Evolutionary conservation across 75 land plant species (phyloP).

Genomic region (Chamaecyparis obtusa): DNA sequence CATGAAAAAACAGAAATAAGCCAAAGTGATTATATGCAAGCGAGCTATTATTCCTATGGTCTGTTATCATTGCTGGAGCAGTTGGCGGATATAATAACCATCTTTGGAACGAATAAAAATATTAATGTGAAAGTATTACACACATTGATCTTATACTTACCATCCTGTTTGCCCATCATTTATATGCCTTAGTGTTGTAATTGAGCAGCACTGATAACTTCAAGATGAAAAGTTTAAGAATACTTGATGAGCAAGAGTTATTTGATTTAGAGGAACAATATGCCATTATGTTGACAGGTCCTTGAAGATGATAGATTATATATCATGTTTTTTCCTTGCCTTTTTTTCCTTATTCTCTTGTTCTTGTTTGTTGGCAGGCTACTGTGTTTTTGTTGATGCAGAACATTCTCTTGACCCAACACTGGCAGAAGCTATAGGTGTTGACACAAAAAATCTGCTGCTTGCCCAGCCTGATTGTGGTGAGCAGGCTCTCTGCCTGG

Average conservation of each 20-base stretch:
- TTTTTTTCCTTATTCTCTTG: background rate
- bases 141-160: background rate
- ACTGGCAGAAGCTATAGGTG: conserved; percentile 89
- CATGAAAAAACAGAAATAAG: no score
- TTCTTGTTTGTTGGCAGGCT: conserved; percentile 37
- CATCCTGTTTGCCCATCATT: background rate
- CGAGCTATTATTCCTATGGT: no score
- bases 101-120: background rate
- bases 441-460: conserved; percentile 67
- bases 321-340: background rate
- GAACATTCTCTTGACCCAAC: conserved; percentile 93
- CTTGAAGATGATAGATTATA: background rate
- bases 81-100: background rate
- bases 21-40: no score
- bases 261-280: background rate
- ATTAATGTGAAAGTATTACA: background rate
- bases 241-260: background rate
- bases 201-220: background rate
- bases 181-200: background rate
- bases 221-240: background rate
- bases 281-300: background rate
- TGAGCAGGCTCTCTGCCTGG: conserved; percentile 86
- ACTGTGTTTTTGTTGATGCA: conserved; percentile 90
- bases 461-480: conserved; percentile 91
- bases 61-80: background rate